Percentiles rank a stretch among this genome's conserved stretches.
These are phyloP conservation scores for Cyclostephanos invisitatus DNA, from an alignment of 108 stramenopile genomes.

Conservation along the genomic window DNA sequence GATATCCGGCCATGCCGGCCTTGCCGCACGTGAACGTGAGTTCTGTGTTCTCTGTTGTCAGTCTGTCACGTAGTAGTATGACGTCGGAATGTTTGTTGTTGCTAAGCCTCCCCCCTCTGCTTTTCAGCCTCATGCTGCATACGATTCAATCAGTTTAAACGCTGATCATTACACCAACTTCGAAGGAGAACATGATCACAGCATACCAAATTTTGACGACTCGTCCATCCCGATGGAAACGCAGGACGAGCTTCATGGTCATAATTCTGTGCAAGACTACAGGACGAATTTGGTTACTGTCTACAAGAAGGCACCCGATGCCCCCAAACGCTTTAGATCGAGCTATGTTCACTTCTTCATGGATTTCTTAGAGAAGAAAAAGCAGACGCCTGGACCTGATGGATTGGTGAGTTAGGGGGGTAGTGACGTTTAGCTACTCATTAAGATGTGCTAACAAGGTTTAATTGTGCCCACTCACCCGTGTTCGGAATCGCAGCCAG, in stretches of 20 bases:
- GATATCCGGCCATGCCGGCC: not conserved
- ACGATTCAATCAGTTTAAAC: not conserved
- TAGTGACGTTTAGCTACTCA: not conserved
- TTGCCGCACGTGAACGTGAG: not conserved
- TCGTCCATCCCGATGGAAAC: conserved; percentile 1
- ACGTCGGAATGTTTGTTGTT: not conserved
- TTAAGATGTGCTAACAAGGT: conserved; percentile 11
- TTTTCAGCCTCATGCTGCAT: not conserved
- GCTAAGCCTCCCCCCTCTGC: not conserved
- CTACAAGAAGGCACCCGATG: conserved; percentile 51
- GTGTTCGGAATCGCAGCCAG: not conserved
- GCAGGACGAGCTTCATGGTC: not conserved
- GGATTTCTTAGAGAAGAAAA: conserved; percentile 32
- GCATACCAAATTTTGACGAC: conserved; percentile 3
- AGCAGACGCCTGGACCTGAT: conserved; percentile 27
- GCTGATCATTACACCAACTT: conserved; percentile 2
- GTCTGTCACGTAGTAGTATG: not conserved
- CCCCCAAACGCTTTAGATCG: conserved; percentile 57
- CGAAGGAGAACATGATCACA: conserved; percentile 1
- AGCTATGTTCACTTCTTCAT: conserved; percentile 61
- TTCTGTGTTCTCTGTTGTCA: not conserved
- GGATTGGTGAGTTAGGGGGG: conserved; percentile 21
- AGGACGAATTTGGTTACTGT: conserved; percentile 14
- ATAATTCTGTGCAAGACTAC: not conserved
- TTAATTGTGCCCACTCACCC: not conserved